phyloP scores from a whole-genome alignment of 2,329 filamentous ascomycete species.

The Pseudogymnoascus sp. region DNA sequence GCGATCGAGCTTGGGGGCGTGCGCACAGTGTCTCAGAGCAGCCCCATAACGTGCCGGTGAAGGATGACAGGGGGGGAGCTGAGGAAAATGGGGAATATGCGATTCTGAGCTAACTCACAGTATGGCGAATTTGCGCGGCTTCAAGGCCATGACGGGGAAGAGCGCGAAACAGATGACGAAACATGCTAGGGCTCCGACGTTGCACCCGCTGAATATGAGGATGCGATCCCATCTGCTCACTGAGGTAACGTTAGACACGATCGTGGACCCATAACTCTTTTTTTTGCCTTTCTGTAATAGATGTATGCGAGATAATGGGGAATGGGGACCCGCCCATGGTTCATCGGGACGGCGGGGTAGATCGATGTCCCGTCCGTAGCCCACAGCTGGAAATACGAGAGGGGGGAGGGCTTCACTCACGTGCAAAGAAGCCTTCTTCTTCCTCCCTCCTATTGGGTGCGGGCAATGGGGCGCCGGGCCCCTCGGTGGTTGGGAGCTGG shows the following conservation, averaged over 20 bases:
- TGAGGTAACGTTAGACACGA: slow-evolving; percentile 30
- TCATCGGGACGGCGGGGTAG: slow-evolving; percentile 25
- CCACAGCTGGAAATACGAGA: slow-evolving; percentile 8
- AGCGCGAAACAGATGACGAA: slow-evolving; percentile 90
- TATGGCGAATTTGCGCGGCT: slow-evolving; percentile 90
- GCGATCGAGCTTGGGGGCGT: neutral
- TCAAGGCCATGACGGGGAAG: slow-evolving; percentile 72
- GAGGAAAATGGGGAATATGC: neutral
- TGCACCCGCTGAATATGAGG: slow-evolving; percentile 85
- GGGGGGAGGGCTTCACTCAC: slow-evolving; percentile 54
- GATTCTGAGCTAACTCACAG: slow-evolving; percentile 61
- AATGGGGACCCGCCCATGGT: slow-evolving; percentile 21
- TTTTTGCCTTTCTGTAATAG: neutral
- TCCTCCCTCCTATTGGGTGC: slow-evolving; percentile 80
- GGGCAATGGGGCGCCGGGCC: slow-evolving; percentile 74
- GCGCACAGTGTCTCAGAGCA: neutral
- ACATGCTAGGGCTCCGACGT: slow-evolving; percentile 79
- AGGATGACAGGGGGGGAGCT: neutral
- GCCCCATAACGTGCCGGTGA: neutral
- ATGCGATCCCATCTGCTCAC: slow-evolving; percentile 97
- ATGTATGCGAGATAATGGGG: slow-evolving; percentile 9
- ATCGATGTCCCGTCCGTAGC: slow-evolving; percentile 15
- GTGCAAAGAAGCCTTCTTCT: slow-evolving; percentile 88
- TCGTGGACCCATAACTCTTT: neutral
- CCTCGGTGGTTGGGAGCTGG: slow-evolving; percentile 77